A percentile compares a stretch with the other conserved stretches of the same genome.
Evolutionary conservation across 495 filamentous ascomycete species (phyloP).

Genomic region (Daldinia concentrica): DNA sequence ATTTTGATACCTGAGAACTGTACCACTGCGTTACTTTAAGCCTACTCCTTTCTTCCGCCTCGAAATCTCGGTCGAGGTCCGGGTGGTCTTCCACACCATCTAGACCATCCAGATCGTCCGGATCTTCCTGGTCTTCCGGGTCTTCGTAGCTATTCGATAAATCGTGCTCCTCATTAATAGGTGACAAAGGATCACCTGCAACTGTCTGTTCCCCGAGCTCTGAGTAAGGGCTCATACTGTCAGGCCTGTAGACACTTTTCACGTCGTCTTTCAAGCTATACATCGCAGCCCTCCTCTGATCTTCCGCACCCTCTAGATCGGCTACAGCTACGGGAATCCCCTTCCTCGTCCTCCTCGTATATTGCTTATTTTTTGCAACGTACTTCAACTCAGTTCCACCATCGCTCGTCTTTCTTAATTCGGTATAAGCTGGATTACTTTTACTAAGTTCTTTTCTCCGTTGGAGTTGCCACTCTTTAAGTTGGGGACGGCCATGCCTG

Average conservation of each 20-base stretch:
- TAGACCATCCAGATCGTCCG: neutral
- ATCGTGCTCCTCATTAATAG: neutral
- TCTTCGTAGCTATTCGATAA: conserved; percentile 8
- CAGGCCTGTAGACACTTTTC: conserved; percentile 39
- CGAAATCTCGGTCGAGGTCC: conserved; percentile 19
- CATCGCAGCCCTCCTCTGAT: conserved; percentile 28
- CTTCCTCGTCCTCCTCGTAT: conserved; percentile 34
- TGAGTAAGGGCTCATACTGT: conserved; percentile 34
- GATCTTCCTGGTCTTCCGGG: neutral
- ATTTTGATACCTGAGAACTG: conserved; percentile 16
- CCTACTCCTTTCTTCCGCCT: conserved; percentile 21
- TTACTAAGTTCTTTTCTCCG: conserved; percentile 18
- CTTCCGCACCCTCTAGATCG: conserved; percentile 31
- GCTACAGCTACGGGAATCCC: conserved; percentile 43
- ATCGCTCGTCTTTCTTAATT: conserved; percentile 21
- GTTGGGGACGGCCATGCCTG: conserved; percentile 21
- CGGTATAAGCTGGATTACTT: conserved; percentile 18
- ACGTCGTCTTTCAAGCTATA: neutral
- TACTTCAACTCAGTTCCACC: neutral
- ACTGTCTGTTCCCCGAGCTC: neutral
- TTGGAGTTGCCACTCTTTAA: conserved; percentile 32
- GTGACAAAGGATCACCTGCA: conserved; percentile 1
- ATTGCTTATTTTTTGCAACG: neutral
- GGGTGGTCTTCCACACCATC: neutral
- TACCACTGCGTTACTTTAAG: conserved; percentile 38